Base-by-base conservation (phyloP, 805 yeast species). In the Candida manassasensis region DNA sequence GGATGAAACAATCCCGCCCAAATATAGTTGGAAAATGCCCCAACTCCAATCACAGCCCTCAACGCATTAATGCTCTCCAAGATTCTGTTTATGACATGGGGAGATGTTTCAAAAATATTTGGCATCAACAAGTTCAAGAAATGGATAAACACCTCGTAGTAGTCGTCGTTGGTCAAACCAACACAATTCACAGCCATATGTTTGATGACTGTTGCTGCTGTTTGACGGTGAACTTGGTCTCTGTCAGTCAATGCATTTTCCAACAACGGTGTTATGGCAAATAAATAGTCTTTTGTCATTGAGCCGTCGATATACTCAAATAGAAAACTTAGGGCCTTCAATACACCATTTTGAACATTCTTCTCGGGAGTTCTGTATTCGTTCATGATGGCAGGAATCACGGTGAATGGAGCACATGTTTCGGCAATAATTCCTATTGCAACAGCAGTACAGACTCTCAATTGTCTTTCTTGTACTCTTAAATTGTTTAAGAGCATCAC, bases 351-450 rank as follows among this genome's bases (percentile, higher is more conserved):
- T 57, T 90, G 97, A 5, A 93, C 96, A 50, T 89, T 88, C 32
- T 79, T 77, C 42, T 89, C 97, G 0, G 96, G 96, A 2, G 85
- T 82, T 36, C 94, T 71, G 55, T 90, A 93, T 57, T 93, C 98
- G 57, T 90, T 88, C 95, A 93, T 84, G 34, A 93, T 63, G 0
- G 96, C 95, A 0, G 99, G 98, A 6, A 93, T 58, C 0, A 90
- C 95, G 0, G 97, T 86, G 59, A 84, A 93, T 0, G 97, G 96
- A 0, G 86, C 77, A 57, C 97, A 93, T 0, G 84, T 79, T 39
- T 89, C 93, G 0, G 97, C 97, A 6, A 93, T 95, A 47, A 93
- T 88, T 24, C 95, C 98, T 45, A 93, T 85, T 0, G 99, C 99
- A 27, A 93, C 97, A 4, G 98, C 96, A 0, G 97, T 87, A 56